Evolutionary conservation across 2,329 filamentous ascomycete genomes (phyloP), one percentile per base, ranked within the genome.

Genomic region (Sarocladium strictum): DNA sequence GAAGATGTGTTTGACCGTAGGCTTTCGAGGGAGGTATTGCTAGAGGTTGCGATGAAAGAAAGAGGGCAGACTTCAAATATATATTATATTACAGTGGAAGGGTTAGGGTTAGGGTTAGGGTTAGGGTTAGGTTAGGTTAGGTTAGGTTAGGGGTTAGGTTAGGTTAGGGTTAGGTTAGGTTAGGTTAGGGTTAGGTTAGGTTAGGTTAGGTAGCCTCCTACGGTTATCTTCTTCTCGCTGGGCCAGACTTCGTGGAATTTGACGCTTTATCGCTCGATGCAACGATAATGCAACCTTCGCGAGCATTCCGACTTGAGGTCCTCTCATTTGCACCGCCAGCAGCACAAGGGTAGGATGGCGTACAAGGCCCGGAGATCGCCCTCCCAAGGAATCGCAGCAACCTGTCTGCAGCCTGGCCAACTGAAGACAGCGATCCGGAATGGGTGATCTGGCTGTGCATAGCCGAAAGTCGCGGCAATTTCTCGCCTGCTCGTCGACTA

Each of bases 171-270:
- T n/a, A n/a, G n/a, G n/a, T n/a, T n/a, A n/a, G n/a, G n/a, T n/a
- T n/a, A n/a, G n/a, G n/a, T n/a, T n/a, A n/a, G n/a, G n/a, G n/a
- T n/a, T n/a, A n/a, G n/a, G n/a, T n/a, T n/a, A n/a, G n/a, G n/a
- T n/a, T n/a, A n/a, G n/a, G n/a, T n/a, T n/a, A n/a, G n/a, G n/a
- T n/a, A 75, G 14, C 77, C 75, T 10, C 71, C 69, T 21, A 74
- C 69, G 19, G 76, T 80, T 9, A 74, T 72, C 63, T 80, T 85
- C 61, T 73, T 76, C 38, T 78, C 74, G 2, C 81, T 80, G n/a
- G 80, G 79, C 94, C 92, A 97, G 11, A 99, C 84, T 72, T 97
- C 92, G 68, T 97, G 91, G 64, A 97, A 97, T 66, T 94, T 94
- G 69, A 97, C 87, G 62, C 84, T 95, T 90, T 86, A 70, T 97